Evolutionary conservation across 495 filamentous ascomycete genomes (phyloP).

Genomic region (Hyaloscypha variabilis): DNA sequence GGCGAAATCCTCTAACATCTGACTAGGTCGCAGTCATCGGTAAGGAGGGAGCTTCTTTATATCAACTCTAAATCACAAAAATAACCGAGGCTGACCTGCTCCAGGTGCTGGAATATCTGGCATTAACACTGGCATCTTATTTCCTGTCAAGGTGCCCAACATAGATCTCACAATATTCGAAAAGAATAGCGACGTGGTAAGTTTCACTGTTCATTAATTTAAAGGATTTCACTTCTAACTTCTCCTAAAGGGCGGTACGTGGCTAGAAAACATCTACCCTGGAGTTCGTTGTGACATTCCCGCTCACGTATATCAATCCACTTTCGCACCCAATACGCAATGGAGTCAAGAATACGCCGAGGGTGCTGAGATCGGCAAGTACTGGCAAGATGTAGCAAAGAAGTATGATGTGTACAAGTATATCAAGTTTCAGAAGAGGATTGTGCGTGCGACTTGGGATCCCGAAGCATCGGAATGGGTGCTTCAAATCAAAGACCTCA

Average conservation of each 20-base stretch:
- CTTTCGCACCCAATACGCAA: conserved; percentile 55
- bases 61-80: too few relatives aligned
- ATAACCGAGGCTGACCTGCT: too few relatives aligned
- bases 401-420: conserved; percentile 56
- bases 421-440: conserved; percentile 43
- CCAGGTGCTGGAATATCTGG: too few relatives aligned
- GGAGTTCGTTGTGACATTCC: conserved; percentile 64
- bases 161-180: too few relatives aligned
- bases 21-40: too few relatives aligned
- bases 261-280: conserved; percentile 62
- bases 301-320: conserved; percentile 56
- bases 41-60: too few relatives aligned
- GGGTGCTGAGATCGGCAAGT: conserved; percentile 55
- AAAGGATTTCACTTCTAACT: too few relatives aligned
- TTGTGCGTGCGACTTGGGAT: conserved; percentile 52
- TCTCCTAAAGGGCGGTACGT: conserved; percentile 53
- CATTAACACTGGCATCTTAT: too few relatives aligned
- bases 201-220: too few relatives aligned
- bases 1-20: too few relatives aligned
- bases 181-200: too few relatives aligned
- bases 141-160: too few relatives aligned
- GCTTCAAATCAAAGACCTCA: conserved; percentile 30
- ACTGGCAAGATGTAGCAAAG: conserved; percentile 52
- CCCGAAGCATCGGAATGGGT: conserved; percentile 49
- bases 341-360: conserved; percentile 60